Evolutionary conservation across 768 basidiomycete species (phyloP).

Genomic region (Phlebiopsis flavidoalba): DNA sequence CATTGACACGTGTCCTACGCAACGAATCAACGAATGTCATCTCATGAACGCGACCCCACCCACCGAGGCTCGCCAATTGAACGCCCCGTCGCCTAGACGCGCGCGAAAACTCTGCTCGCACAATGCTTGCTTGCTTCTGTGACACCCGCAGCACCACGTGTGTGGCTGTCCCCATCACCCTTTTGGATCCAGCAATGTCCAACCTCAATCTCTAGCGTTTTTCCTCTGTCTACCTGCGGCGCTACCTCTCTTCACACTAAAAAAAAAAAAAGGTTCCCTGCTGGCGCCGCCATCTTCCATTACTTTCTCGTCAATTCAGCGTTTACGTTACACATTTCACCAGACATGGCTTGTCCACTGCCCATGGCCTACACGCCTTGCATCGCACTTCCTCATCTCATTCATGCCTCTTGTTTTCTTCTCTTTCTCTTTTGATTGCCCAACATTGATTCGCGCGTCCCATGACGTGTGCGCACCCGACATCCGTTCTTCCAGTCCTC

Average conservation of each 20-base stretch:
- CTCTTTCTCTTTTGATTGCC: not conserved
- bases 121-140: not conserved
- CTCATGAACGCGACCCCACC: not conserved
- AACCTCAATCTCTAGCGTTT: not conserved
- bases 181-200: not conserved
- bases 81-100: not conserved
- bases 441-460: not conserved
- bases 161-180: not conserved
- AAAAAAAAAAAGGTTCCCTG: too few species aligned
- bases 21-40: not conserved
- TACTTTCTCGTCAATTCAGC: not conserved
- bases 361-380: not conserved
- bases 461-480: not conserved
- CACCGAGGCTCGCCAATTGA: not conserved
- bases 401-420: not conserved
- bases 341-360: conserved; percentile 3
- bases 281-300: not conserved
- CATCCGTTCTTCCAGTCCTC: not conserved
- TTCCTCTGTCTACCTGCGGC: not conserved
- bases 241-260: not conserved
- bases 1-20: not conserved
- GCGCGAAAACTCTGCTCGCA: conserved; percentile 1
- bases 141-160: not conserved
- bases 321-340: not conserved
- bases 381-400: not conserved